Evolutionary conservation across 2,329 filamentous ascomycete genomes (phyloP), one percentile per base, ranked within the genome.

Genomic region (Phoma sp.): DNA sequence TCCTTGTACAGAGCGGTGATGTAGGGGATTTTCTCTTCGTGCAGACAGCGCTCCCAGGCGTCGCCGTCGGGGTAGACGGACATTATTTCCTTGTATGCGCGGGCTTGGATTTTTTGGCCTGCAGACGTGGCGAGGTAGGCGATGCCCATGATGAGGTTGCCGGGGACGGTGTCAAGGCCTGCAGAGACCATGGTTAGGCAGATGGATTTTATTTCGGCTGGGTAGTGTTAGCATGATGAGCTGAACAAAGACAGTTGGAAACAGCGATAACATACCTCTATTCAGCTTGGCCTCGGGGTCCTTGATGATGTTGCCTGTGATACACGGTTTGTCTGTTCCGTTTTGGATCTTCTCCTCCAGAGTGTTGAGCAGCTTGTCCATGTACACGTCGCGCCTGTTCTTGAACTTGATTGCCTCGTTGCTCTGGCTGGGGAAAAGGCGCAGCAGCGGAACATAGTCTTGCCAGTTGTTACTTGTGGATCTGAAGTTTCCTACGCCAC

Each of bases 381-480:
- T 76, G 57, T 89, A 89, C 45, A 81, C 83, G 59, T 92, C 89
- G 45, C 90, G 81, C 17, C 90, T 81, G n/a, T 78, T 77, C 30
- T 89, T 83, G 74, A 87, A 91, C 56, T 87, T 84, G 7, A 82
- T 76, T 0, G 90, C 88, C 42, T 85, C 82, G 2, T 79, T 79
- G 64, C 85, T 91, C 59, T 82, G 82, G 26, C 80, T 84, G 2
- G 86, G 83, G 60, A 85, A 82, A 2, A 92, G 72, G 23, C 91
- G 82, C 56, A 95, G 71, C 5, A 93, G 66, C 0, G 91, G 90
- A n/a, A 95, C 84, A 62, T 93, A 93, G 66, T 95, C 91, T 66
- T 91, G 88, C 85, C 89, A 91, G 71, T 93, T 93, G 68, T 92
- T 91, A 64, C 87, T 91, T 0, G 90, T 93, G 21, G 85, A 89